These are phyloP conservation scores for Lentinula edodes DNA, from an alignment of 768 basidiomycete species.

Conservation along the genomic window DNA sequence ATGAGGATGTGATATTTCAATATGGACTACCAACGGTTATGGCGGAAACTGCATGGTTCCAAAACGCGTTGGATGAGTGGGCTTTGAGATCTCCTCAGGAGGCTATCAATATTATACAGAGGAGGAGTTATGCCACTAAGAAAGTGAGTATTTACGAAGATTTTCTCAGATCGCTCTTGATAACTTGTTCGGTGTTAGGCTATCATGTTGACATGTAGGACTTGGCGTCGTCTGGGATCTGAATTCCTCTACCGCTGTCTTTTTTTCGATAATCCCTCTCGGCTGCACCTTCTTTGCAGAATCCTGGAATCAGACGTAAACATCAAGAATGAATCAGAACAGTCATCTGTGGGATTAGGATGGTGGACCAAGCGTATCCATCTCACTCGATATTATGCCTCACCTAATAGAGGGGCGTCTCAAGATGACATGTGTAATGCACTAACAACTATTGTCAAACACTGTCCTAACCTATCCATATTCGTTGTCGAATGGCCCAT, in stretches of 20 bases:
- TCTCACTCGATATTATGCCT: slow-evolving; percentile 44
- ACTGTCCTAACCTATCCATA: slow-evolving; percentile 69
- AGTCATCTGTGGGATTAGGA: slow-evolving; percentile 23
- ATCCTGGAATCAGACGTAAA: slow-evolving; percentile 35
- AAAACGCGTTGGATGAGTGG: slow-evolving; percentile 44
- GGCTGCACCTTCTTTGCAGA: slow-evolving; percentile 45
- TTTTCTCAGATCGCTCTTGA: background rate
- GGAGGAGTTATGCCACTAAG: slow-evolving; percentile 58
- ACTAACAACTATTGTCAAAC: slow-evolving; percentile 52
- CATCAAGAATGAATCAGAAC: background rate
- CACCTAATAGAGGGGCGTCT: slow-evolving; percentile 29
- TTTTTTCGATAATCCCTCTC: slow-evolving; percentile 57
- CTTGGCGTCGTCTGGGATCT: slow-evolving; percentile 54
- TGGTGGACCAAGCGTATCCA: slow-evolving; percentile 77
- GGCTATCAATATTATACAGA: slow-evolving; percentile 50
- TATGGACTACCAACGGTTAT: slow-evolving; percentile 55
- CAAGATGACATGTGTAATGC: slow-evolving; percentile 47
- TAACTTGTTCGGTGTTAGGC: slow-evolving; percentile 31
- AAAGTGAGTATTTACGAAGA: slow-evolving; percentile 39
- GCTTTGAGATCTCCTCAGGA: slow-evolving; percentile 55
- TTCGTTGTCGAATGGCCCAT: slow-evolving; percentile 68
- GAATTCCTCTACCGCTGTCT: slow-evolving; percentile 68
- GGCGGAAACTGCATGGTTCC: slow-evolving; percentile 64
- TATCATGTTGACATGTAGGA: slow-evolving; percentile 61
- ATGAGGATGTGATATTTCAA: slow-evolving; percentile 65